Percentiles rank a stretch among this genome's conserved stretches.
Evolutionary conservation across 2,329 filamentous ascomycete genomes (phyloP).

Genomic region (Polytolypa hystricis): DNA sequence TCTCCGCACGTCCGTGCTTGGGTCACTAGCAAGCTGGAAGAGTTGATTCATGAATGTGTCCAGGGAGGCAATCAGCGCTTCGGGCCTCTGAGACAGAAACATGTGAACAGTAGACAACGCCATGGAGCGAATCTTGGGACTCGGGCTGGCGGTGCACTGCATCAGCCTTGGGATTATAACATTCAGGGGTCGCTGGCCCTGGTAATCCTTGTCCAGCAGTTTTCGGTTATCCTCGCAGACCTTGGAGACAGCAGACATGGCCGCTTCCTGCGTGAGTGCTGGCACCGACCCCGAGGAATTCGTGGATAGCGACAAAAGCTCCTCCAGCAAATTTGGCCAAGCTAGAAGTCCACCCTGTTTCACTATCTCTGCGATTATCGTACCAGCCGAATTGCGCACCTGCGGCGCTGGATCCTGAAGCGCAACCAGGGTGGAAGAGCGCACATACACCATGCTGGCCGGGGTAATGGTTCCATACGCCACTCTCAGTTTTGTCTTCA

Average conservation of each 20-base stretch:
- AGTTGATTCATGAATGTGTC: conserved; percentile 73
- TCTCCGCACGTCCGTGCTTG: conserved; percentile 69
- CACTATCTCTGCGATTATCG: conserved; percentile 87
- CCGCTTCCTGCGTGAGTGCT: conserved; percentile 72
- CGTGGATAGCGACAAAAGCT: conserved; percentile 66
- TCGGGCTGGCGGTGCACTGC: conserved; percentile 66
- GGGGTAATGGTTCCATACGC: conserved; percentile 67
- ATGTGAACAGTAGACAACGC: conserved; percentile 81
- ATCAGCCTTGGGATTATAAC: conserved; percentile 86
- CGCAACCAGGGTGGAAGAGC: conserved; percentile 63
- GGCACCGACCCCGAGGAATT: conserved; percentile 60
- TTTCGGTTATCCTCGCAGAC: conserved; percentile 95
- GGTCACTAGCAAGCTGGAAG: conserved; percentile 68
- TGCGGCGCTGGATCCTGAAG: conserved; percentile 72
- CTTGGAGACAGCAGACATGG: conserved; percentile 85
- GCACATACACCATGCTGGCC: conserved; percentile 63
- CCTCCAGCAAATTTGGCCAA: conserved; percentile 83
- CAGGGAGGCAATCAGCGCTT: conserved; percentile 68
- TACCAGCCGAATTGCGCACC: conserved; percentile 82
- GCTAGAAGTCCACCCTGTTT: conserved; percentile 71
- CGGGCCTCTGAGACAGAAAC: conserved; percentile 75
- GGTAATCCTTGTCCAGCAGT: conserved; percentile 74
- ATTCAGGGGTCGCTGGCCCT: conserved; percentile 76
- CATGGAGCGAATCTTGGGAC: conserved; percentile 65
- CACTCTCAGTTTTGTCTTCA: conserved; percentile 83